Evolutionary conservation across 2,329 filamentous ascomycete genomes (phyloP).

Genomic region (Cladosporium halotolerans): DNA sequence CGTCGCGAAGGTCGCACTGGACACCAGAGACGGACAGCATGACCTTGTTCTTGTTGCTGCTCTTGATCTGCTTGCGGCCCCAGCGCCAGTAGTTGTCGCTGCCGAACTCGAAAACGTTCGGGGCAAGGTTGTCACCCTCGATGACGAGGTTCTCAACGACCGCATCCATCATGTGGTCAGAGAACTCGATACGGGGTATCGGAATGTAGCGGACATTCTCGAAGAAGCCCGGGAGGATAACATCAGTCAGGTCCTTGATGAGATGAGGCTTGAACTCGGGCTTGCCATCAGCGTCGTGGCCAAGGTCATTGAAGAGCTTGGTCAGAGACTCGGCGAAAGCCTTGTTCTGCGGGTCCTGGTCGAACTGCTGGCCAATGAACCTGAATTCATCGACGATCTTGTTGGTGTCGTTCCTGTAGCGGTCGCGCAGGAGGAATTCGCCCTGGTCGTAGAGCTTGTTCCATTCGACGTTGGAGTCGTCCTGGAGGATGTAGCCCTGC

Average conservation of each 20-base stretch:
- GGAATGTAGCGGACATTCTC: constrained; percentile 86
- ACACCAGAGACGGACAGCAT: constrained; percentile 83
- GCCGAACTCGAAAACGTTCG: constrained; percentile 80
- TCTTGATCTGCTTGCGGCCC: constrained; percentile 81
- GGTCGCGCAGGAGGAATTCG: constrained; percentile 77
- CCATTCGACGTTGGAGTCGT: constrained; percentile 74
- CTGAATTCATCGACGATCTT: constrained; percentile 83
- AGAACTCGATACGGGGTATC: constrained; percentile 88
- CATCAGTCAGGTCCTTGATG: constrained; percentile 77
- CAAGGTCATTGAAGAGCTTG: constrained; percentile 86
- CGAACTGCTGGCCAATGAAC: constrained; percentile 83
- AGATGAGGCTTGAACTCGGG: constrained; percentile 87
- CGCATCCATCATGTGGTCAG: constrained; percentile 74
- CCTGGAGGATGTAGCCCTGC: constrained; percentile 84
- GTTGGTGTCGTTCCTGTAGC: constrained; percentile 80
- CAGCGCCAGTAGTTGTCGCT: constrained; percentile 93
- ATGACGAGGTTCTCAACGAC: constrained; percentile 92
- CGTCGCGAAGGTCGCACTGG: constrained; percentile 82
- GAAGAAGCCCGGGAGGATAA: constrained; percentile 77
- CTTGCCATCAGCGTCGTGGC: constrained; percentile 78
- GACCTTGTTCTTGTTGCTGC: constrained; percentile 74
- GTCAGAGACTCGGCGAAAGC: constrained; percentile 68
- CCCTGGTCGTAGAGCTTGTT: constrained; percentile 79
- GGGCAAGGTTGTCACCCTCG: constrained; percentile 94
- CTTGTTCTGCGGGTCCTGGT: constrained; percentile 80